A percentile compares a stretch with the other conserved stretches of the same genome.
phyloP scores from a whole-genome alignment of 2,329 filamentous ascomycete genomes.

The Xylariaceae sp. region DNA sequence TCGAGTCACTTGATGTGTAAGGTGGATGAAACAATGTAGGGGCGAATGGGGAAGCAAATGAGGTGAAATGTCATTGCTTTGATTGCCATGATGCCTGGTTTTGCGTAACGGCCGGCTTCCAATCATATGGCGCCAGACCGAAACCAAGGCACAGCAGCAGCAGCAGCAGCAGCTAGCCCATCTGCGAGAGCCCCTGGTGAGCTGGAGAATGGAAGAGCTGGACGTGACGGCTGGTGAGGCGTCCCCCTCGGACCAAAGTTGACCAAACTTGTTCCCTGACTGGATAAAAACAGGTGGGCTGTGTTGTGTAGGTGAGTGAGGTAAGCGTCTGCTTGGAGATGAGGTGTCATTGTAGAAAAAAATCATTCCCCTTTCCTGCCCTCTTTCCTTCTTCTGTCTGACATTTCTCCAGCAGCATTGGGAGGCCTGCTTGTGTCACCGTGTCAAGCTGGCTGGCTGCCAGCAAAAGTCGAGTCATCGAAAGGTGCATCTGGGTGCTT shows the following conservation, averaged over 20 bases:
- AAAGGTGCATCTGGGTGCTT: not conserved
- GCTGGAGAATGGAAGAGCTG: too few relatives aligned
- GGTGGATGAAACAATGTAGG: slow-evolving; percentile 2
- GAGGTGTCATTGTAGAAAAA: not conserved
- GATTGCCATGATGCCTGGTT: too few relatives aligned
- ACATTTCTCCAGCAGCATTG: too few relatives aligned
- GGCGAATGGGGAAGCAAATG: not conserved
- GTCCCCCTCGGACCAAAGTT: too few relatives aligned
- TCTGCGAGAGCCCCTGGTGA: not conserved
- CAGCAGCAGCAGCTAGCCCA: slow-evolving; percentile 1
- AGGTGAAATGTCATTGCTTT: too few relatives aligned
- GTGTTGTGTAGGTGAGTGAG: too few relatives aligned
- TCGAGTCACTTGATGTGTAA: slow-evolving; percentile 3
- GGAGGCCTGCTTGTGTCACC: not conserved
- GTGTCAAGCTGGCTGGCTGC: slow-evolving; percentile 5
- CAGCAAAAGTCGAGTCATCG: slow-evolving; percentile 3
- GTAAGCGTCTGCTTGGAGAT: too few relatives aligned
- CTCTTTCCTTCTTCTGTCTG: too few relatives aligned
- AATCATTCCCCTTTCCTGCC: not conserved
- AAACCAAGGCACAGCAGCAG: slow-evolving; percentile 2
- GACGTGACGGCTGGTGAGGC: too few relatives aligned
- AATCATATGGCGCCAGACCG: not conserved
- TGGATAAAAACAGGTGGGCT: too few relatives aligned
- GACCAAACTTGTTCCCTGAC: too few relatives aligned
- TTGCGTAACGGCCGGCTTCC: not conserved